These are phyloP conservation scores for Suillus subluteus DNA, from an alignment of 768 basidiomycete species.

Conservation along the genomic window DNA sequence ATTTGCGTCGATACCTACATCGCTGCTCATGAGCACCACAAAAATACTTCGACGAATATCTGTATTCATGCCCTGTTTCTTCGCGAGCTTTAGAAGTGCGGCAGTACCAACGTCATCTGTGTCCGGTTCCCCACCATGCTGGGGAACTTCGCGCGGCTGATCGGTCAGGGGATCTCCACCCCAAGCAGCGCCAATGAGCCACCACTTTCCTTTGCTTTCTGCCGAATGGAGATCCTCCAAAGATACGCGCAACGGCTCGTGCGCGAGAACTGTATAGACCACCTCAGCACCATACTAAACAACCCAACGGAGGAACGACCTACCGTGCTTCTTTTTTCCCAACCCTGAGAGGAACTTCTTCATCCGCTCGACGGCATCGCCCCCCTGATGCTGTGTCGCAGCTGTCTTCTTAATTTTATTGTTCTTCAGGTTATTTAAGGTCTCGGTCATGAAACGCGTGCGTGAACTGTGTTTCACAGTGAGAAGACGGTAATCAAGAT, in stretches of 20 bases:
- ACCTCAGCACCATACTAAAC: neutral
- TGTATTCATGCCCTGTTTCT: conserved; percentile 98
- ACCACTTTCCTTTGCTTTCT: conserved; percentile 94
- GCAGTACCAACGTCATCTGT: conserved; percentile 38
- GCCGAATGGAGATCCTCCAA: conserved; percentile 84
- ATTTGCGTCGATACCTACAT: conserved; percentile 54
- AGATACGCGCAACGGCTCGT: conserved; percentile 86
- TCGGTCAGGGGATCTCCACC: conserved; percentile 89
- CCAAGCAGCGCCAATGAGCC: conserved; percentile 98
- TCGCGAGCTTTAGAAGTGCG: conserved; percentile 75
- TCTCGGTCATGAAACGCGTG: conserved; percentile 95
- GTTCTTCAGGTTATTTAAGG: conserved; percentile 88
- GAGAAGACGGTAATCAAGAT: neutral
- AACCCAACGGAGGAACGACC: neutral
- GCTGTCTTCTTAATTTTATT: conserved; percentile 76
- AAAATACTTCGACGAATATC: conserved; percentile 92
- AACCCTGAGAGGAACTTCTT: conserved; percentile 84
- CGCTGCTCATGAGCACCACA: conserved; percentile 92
- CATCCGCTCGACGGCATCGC: conserved; percentile 81
- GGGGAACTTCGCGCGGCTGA: conserved; percentile 44
- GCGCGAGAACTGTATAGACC: conserved; percentile 62
- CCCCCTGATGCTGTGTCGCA: conserved; percentile 66
- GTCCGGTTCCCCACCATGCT: conserved; percentile 25
- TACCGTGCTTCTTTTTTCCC: conserved; percentile 77
- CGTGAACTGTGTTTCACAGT: conserved; percentile 63